These are phyloP conservation scores for Fomitopsis schrenkii DNA, from an alignment of 1,284 basidiomycete species.

Conservation along the genomic window DNA sequence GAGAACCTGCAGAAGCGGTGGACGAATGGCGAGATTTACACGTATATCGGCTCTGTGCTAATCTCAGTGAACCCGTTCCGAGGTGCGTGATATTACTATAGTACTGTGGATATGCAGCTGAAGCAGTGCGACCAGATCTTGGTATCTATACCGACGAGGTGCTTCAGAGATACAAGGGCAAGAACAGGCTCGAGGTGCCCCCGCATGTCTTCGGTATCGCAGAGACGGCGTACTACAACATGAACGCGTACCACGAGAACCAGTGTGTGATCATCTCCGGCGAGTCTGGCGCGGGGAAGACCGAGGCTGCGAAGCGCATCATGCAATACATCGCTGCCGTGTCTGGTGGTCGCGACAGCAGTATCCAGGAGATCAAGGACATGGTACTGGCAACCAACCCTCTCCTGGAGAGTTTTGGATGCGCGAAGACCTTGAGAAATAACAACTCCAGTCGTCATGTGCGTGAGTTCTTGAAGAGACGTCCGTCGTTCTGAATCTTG, in stretches of 20 bases:
- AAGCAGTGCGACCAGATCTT: slow-evolving; percentile 56
- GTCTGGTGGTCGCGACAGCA: slow-evolving; percentile 78
- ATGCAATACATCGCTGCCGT: slow-evolving; percentile 99
- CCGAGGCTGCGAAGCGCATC: slow-evolving; percentile 96
- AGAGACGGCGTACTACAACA: slow-evolving; percentile 97
- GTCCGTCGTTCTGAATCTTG: slow-evolving; percentile 3
- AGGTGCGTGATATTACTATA: slow-evolving; percentile 48
- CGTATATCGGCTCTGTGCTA: slow-evolving; percentile 96
- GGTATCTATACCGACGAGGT: slow-evolving; percentile 96
- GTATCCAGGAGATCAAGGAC: slow-evolving; percentile 97
- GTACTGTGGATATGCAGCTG: neutral
- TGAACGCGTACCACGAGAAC: slow-evolving; percentile 99
- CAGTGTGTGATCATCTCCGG: slow-evolving; percentile 99
- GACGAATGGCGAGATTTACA: slow-evolving; percentile 96
- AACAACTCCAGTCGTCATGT: slow-evolving; percentile 99
- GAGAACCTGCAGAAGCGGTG: slow-evolving; percentile 97
- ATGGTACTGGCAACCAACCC: slow-evolving; percentile 99
- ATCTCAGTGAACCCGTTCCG: slow-evolving; percentile 99
- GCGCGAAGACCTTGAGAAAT: slow-evolving; percentile 97
- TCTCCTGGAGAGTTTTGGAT: slow-evolving; percentile 96
- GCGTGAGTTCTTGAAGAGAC: slow-evolving; percentile 30
- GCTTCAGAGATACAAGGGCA: slow-evolving; percentile 87
- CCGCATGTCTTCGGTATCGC: slow-evolving; percentile 99
- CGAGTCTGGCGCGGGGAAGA: slow-evolving; percentile 97
- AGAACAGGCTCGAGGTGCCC: slow-evolving; percentile 97